These are phyloP conservation scores for Alloascoidea africana DNA, from an alignment of 805 yeast species.

Conservation along the genomic window DNA sequence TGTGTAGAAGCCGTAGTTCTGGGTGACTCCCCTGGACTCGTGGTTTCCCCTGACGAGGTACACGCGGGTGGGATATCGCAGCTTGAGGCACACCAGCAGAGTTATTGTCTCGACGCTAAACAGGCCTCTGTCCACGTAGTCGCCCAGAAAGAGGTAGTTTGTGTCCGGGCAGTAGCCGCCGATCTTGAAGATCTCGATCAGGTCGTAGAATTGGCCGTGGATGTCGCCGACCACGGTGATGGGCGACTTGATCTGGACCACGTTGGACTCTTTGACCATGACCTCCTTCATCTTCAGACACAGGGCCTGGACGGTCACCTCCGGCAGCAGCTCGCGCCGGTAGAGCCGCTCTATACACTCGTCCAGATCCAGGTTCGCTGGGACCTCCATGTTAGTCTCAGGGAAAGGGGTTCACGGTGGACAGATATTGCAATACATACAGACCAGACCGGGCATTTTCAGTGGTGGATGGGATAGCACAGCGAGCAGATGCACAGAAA, in stretches of 20 bases:
- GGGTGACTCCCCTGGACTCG: conserved; percentile 92
- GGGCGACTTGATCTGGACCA: conserved; percentile 71
- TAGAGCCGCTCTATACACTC: conserved; percentile 54
- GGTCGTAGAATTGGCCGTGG: conserved; percentile 93
- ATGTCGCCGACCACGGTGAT: conserved; percentile 95
- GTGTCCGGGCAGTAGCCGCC: conserved; percentile 93
- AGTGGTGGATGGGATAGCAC: too few relatives aligned
- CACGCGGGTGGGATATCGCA: conserved; percentile 78
- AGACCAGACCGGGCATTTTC: too few relatives aligned
- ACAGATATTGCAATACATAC: too few relatives aligned
- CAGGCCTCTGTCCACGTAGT: conserved; percentile 91
- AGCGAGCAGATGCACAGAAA: too few relatives aligned
- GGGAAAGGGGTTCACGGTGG: too few relatives aligned
- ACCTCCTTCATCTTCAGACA: conserved; percentile 77
- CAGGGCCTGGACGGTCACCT: conserved; percentile 50
- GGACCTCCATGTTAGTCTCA: too few relatives aligned
- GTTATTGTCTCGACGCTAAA: conserved; percentile 90
- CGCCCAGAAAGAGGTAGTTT: conserved; percentile 85
- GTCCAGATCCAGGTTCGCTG: conserved; percentile 54
- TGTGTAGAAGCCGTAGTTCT: conserved; percentile 91
- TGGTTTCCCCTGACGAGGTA: conserved; percentile 86
- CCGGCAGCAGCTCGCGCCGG: conserved; percentile 52
- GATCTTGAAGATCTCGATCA: conserved; percentile 81
- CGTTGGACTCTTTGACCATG: conserved; percentile 69
- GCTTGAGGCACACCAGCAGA: conserved; percentile 62